Base-by-base conservation (phyloP, 441 rosid species). In the Biscutella laevigata region DNA sequence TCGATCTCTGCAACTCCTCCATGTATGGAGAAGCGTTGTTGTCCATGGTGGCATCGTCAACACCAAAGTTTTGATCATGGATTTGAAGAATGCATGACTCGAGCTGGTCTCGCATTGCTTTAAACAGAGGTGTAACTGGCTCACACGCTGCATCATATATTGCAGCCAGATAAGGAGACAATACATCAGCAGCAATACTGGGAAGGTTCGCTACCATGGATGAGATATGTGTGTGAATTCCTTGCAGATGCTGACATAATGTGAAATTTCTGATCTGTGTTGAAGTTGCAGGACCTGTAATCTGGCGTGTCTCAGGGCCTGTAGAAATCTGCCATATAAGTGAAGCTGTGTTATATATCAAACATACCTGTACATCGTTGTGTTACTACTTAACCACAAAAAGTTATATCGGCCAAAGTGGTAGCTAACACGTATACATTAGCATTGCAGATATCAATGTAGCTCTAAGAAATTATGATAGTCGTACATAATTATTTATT, bases 221-320 rank as follows among this genome's bases (percentile, higher is more conserved):
- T 41, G 88, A 81, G 62, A 89, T 57, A 22, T 79, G 86, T 0
- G 79, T 77, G 62, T 94, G 96, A 64, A 88, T 74, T 64, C 86
- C 95, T 70, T 94, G 99, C 61, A 94, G 76, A 77, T 82, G 95
- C 71, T 84, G 95, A 62, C 90, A 86, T 61, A 94, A 72, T 13
- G 86, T 81, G 57, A 88, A 94, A 69, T 88, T 94, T 71, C 74
- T 83, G 74, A 83, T 55, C 62, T 94, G 97, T 27, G 95, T 88
- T 34, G 83, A 47, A 34, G 95, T 88, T 48, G 94, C 95, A 36
- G 94, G 82, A 57, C 80, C 95, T n/a, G 77, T 61, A 38, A 88
- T 71, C 70, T 88, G 95, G 26, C 97, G 95, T 11, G 94, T 90
- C 75, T 94, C 96, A 22, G 80, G 94, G 67, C 99, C 96, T 36